Evolutionary conservation across 2,329 filamentous ascomycete genomes (phyloP).

Genomic region (Ascochyta pisi): DNA sequence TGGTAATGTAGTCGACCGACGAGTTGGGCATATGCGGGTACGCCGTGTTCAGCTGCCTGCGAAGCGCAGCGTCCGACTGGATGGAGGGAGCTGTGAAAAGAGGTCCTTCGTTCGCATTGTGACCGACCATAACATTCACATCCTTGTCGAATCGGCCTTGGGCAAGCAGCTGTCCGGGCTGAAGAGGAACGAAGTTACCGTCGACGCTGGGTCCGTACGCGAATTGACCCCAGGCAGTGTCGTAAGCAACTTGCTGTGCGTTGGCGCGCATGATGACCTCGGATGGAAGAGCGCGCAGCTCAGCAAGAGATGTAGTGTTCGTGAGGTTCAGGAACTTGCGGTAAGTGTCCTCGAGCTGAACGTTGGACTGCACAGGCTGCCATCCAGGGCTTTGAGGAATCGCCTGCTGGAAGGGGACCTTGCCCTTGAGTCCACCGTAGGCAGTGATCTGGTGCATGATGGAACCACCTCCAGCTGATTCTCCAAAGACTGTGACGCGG

Average conservation of each 20-base stretch:
- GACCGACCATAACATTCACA: constrained; percentile 47
- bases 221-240: constrained; percentile 44
- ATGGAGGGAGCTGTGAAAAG: constrained; percentile 53
- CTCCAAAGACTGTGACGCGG: constrained; percentile 49
- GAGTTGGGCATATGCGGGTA: constrained; percentile 42
- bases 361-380: constrained; percentile 33
- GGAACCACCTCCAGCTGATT: constrained; percentile 48
- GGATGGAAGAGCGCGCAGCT: constrained; percentile 41
- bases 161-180: constrained; percentile 45
- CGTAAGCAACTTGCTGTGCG: constrained; percentile 37
- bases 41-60: constrained; percentile 27
- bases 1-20: constrained; percentile 51
- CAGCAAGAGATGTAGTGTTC: constrained; percentile 43
- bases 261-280: constrained; percentile 46
- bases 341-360: constrained; percentile 41
- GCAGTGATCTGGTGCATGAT: constrained; percentile 53
- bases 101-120: constrained; percentile 56
- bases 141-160: constrained; percentile 48
- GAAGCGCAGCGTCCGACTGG: constrained; percentile 40
- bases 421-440: constrained; percentile 49
- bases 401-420: constrained; percentile 48
- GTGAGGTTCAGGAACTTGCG: constrained; percentile 40
- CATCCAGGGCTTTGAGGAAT: constrained; percentile 52
- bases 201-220: constrained; percentile 46
- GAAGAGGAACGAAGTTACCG: constrained; percentile 41